phyloP scores from a whole-genome alignment of 352 stramenopile genomes.

The Plasmopara halstedii region DNA sequence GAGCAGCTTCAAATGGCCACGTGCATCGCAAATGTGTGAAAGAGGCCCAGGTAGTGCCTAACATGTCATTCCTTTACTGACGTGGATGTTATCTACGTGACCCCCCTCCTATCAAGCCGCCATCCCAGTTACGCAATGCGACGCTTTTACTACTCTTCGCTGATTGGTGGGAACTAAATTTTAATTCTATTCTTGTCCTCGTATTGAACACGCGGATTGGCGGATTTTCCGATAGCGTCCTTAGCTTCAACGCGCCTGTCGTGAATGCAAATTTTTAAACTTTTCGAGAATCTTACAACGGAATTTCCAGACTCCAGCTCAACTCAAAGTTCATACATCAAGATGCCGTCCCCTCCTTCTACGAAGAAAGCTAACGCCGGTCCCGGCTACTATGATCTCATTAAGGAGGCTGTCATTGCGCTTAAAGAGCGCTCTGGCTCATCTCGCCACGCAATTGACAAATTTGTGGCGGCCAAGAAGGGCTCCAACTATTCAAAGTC shows the following conservation, averaged over 20 bases:
- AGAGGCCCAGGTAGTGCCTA: too few species aligned
- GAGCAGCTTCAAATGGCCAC: too few species aligned
- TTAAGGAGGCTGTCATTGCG: constrained; percentile 88
- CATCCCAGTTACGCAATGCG: constrained; percentile 10
- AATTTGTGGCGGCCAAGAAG: constrained; percentile 88
- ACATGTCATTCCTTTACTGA: constrained; percentile 28
- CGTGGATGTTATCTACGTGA: constrained; percentile 21
- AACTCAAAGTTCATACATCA: constrained; percentile 13
- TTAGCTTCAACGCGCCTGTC: constrained; percentile 18
- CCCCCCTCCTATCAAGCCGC: constrained; percentile 26
- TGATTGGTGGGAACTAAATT: constrained; percentile 20
- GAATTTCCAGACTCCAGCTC: constrained; percentile 29
- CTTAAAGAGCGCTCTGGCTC: constrained; percentile 90
- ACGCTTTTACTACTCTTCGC: background rate
- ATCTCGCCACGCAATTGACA: constrained; percentile 91
- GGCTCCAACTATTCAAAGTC: constrained; percentile 68
- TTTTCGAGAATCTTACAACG: constrained; percentile 19
- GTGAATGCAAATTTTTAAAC: constrained; percentile 14
- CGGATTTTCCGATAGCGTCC: constrained; percentile 8
- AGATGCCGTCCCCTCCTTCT: constrained; percentile 41
- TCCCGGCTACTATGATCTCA: constrained; percentile 86
- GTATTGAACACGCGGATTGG: constrained; percentile 30
- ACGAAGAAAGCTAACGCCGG: constrained; percentile 58
- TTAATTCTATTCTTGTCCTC: constrained; percentile 26
- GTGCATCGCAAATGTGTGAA: too few species aligned